Conservation (phyloP, 192 early-diverging fungal species). For the Entomortierella beljakovae region DNA sequence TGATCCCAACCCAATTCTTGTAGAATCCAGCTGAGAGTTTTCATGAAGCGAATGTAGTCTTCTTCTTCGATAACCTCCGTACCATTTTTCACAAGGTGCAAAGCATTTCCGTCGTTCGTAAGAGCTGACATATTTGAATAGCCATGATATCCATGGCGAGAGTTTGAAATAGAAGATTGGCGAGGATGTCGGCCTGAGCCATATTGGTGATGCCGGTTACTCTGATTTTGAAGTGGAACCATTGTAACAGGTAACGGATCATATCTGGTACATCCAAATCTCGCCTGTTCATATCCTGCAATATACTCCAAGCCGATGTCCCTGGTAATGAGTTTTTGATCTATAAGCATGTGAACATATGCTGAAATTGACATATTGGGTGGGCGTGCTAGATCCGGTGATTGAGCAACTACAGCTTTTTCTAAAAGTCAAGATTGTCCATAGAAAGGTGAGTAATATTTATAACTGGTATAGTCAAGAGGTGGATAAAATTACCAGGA, state of each 20-base stretch:
- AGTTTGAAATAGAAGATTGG: constrained; percentile 1
- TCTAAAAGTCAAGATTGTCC: constrained; percentile 35
- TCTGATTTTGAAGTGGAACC: constrained; percentile 7
- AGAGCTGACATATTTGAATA: constrained; percentile 21
- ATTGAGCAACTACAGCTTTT: constrained; percentile 55
- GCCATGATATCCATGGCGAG: constrained; percentile 20
- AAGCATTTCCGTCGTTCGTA: neutral
- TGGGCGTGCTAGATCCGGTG: constrained; percentile 53
- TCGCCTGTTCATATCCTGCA: constrained; percentile 66
- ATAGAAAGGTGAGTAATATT: neutral
- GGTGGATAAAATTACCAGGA: too few species aligned
- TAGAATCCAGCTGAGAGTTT: constrained; percentile 59
- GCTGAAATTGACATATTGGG: constrained; percentile 62
- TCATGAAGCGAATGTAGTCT: constrained; percentile 65
- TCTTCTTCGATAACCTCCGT: constrained; percentile 42
- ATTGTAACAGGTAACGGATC: constrained; percentile 20
- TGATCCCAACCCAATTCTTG: constrained; percentile 57
- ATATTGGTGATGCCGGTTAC: constrained; percentile 11
- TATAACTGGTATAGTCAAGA: neutral
- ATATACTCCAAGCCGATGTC: constrained; percentile 63
- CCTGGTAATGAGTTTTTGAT: constrained; percentile 56
- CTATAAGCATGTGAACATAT: constrained; percentile 65
- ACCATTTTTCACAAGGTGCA: neutral
- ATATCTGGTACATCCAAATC: constrained; percentile 55
- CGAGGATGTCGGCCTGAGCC: constrained; percentile 2